phyloP scores from a whole-genome alignment of 441 rosid species.

The Gossypium trilobum region DNA sequence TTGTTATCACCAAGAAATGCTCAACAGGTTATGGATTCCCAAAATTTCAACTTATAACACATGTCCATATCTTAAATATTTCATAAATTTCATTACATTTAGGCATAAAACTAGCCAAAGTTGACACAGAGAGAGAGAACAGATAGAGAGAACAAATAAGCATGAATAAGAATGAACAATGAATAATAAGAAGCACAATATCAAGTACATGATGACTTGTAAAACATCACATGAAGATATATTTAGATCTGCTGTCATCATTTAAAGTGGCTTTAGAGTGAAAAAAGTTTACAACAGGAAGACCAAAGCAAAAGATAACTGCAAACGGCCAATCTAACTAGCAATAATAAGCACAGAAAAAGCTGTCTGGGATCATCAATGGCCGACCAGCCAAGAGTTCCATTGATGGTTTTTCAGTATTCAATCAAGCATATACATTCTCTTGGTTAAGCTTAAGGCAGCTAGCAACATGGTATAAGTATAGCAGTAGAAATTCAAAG shows the following conservation, averaged over 20 bases:
- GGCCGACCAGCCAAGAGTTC: background rate
- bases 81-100: background rate
- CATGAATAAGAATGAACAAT: background rate
- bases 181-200: conserved; percentile 1
- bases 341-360: background rate
- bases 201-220: background rate
- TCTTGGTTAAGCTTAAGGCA: background rate
- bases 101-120: background rate
- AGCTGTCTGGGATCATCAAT: background rate
- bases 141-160: background rate
- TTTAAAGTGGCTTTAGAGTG: background rate
- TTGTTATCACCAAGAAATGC: background rate
- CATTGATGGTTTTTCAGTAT: background rate
- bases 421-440: background rate
- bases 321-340: background rate
- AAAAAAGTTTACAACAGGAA: background rate
- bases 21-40: background rate
- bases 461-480: background rate
- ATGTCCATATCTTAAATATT: background rate
- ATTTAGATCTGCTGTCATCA: background rate
- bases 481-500: background rate
- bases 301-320: background rate
- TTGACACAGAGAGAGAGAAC: background rate
- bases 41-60: conserved; percentile 5
- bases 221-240: background rate